These are phyloP conservation scores for Wallacemonas collosoma DNA, from an alignment of 208 protist species.

Conservation along the genomic window DNA sequence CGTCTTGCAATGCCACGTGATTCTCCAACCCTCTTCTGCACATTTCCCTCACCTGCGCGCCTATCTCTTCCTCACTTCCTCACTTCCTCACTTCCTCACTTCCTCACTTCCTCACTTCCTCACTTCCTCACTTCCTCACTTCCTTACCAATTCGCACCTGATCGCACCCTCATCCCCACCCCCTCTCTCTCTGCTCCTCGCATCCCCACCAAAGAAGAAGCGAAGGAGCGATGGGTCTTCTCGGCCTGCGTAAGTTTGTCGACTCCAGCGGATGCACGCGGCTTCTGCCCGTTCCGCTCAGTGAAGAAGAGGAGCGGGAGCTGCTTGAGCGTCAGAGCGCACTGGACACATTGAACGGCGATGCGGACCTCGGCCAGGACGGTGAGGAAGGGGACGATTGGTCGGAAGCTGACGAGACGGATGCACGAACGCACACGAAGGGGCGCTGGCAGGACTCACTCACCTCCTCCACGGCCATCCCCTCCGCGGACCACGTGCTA, in stretches of 20 bases:
- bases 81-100: no score
- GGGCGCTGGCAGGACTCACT: conserved; percentile 2
- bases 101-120: no score
- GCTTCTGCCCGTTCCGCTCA: conserved; percentile 56
- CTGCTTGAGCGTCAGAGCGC: conserved; percentile 23
- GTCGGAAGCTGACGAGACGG: neutral
- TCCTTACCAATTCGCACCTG: conserved; percentile 10
- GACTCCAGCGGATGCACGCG: conserved; percentile 71
- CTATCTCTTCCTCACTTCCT: no score
- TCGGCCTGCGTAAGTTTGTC: conserved; percentile 85
- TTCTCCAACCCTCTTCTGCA: no score
- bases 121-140: no score
- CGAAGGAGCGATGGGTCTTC: conserved; percentile 57
- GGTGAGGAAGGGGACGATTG: neutral
- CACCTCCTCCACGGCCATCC: conserved; percentile 21
- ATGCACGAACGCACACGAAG: neutral
- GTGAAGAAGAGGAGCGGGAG: conserved; percentile 50
- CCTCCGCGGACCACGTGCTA: conserved; percentile 72
- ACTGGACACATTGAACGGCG: conserved; percentile 19
- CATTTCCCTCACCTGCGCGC: no score
- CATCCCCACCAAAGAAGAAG: neutral
- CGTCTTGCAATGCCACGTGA: no score
- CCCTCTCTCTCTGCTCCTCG: neutral
- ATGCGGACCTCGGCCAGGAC: conserved; percentile 7
- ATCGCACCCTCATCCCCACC: neutral